Conservation (phyloP, 495 filamentous ascomycete genomes). For the Cryomyces minteri region DNA sequence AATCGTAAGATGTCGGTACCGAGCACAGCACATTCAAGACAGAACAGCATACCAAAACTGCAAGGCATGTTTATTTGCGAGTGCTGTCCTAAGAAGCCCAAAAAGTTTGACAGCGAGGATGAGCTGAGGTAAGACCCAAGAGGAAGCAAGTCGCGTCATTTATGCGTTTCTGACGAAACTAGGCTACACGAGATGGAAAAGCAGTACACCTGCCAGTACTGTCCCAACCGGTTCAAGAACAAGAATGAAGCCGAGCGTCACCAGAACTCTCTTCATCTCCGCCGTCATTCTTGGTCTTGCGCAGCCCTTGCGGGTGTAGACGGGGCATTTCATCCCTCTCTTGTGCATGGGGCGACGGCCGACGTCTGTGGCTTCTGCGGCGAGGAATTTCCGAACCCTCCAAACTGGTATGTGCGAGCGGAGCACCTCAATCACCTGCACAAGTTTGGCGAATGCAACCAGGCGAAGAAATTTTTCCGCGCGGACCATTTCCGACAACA, state of each 20-base stretch:
- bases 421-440: slow-evolving; percentile 78
- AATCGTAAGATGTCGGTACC: slow-evolving; percentile 26
- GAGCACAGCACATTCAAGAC: slow-evolving; percentile 14
- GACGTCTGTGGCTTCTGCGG: slow-evolving; percentile 95
- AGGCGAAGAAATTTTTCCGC: slow-evolving; percentile 93
- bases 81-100: slow-evolving; percentile 97
- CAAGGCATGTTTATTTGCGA: slow-evolving; percentile 62
- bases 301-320: slow-evolving; percentile 56
- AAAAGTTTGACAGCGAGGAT: slow-evolving; percentile 79
- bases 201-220: slow-evolving; percentile 85
- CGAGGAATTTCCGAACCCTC: slow-evolving; percentile 67
- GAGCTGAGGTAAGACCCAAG: slow-evolving; percentile 56
- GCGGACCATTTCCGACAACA: slow-evolving; percentile 98
- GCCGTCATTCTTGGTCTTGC: slow-evolving; percentile 96
- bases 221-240: slow-evolving; percentile 94
- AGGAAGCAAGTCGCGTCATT: neutral
- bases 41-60: slow-evolving; percentile 21
- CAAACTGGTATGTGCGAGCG: slow-evolving; percentile 70
- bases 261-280: slow-evolving; percentile 88
- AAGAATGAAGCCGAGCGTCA: slow-evolving; percentile 98
- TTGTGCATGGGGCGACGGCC: slow-evolving; percentile 32
- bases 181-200: slow-evolving; percentile 84
- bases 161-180: neutral
- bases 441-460: slow-evolving; percentile 97
- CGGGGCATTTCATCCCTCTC: slow-evolving; percentile 72